Evolutionary conservation across 306 rosid species (phyloP), one percentile per base, ranked within the genome.

Genomic region (Alnus rubra): DNA sequence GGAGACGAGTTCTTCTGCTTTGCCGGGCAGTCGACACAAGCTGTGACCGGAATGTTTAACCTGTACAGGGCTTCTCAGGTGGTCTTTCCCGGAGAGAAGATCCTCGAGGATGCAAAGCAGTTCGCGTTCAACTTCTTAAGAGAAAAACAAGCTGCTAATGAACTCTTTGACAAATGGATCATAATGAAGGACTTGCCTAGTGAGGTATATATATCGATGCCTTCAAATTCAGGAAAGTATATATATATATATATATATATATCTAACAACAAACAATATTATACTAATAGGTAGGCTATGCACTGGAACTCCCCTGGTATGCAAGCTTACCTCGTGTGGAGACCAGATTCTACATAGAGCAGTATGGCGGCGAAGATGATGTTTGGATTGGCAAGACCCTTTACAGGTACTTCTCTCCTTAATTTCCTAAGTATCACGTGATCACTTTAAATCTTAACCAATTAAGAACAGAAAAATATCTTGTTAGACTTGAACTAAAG

Each of bases 381-480:
- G 90, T 89, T 0, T 95, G 99, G 99, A 95, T 95, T n/a, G 99
- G 99, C 59, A 95, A 95, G 85, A 90, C 98, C 23, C 97, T 95
- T 18, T 95, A 95, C 77, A 93, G 97, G 98, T 23, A 23, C 28
- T 92, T 69, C 37, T 13, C 65, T 9, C 28, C 28, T 23, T 23
- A 23, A 23, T 23, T 23, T 23, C 28, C 28, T 23, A 23, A 23
- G 28, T 23, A 23, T 23, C 28, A 23, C 28, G 28, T 23, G 28
- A 23, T 23, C 28, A 23, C 28, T 23, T 23, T 23, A 23, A 23
- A 23, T 23, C 28, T 23, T 23, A 23, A 23, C 28, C 28, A 23
- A 23, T 23, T 23, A 23, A 23, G 28, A 23, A 23, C 28, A 23
- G 28, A 23, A 23, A 23, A 23, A 23, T 23, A 23, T 23, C 28